Conservation (phyloP, 495 filamentous ascomycete genomes). For the Aspergillus taichungensis region DNA sequence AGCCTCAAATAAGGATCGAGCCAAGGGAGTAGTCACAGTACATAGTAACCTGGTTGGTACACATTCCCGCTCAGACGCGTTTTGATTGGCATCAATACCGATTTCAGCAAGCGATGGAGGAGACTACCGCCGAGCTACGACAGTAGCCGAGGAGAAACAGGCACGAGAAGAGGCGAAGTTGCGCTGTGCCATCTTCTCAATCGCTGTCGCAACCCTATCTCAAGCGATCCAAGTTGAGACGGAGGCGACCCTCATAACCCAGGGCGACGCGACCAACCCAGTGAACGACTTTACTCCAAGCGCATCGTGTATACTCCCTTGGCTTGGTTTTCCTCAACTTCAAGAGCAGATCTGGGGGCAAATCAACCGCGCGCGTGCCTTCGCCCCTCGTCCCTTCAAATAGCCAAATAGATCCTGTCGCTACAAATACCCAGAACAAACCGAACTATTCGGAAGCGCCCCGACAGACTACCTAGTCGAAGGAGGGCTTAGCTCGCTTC, state of each 20-base stretch:
- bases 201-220: constrained; percentile 18
- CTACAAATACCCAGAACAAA: constrained; percentile 13
- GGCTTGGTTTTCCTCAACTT: constrained; percentile 16
- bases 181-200: constrained; percentile 17
- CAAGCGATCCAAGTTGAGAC: constrained; percentile 18
- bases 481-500: no score
- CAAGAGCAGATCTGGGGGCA: constrained; percentile 16
- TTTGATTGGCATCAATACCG: no score
- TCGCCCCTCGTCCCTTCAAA: constrained; percentile 16
- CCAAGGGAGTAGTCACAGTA: no score
- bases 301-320: constrained; percentile 17
- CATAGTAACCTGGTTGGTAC: no score
- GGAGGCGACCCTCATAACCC: constrained; percentile 16
- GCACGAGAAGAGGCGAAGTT: constrained; percentile 9
- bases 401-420: constrained; percentile 14
- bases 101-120: constrained; percentile 13
- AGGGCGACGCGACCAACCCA: constrained; percentile 14
- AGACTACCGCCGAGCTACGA: constrained; percentile 17
- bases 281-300: constrained; percentile 17
- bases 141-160: constrained; percentile 10
- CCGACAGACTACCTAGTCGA: constrained; percentile 6
- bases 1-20: no score
- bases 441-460: constrained; percentile 21
- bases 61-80: no score
- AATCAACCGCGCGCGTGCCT: constrained; percentile 9